Evolutionary conservation across 352 stramenopile species (phyloP).

Genomic region (Globisporangium alternatum): DNA sequence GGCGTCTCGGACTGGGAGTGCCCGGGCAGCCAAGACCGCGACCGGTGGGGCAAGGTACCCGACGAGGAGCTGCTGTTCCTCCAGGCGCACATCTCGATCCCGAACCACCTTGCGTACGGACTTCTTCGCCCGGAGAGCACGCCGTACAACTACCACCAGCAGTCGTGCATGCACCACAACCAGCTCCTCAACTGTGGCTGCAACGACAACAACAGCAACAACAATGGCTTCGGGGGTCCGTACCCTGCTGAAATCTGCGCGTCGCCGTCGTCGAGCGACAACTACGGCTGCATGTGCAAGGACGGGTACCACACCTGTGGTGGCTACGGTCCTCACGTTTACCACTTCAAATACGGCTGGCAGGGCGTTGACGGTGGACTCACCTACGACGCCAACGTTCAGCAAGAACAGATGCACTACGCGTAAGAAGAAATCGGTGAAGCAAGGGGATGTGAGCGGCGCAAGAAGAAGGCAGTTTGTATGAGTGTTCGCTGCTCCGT

Average conservation of each 20-base stretch:
- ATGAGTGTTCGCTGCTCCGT: slow-evolving; percentile 13
- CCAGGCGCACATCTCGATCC: slow-evolving; percentile 60
- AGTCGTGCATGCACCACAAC: slow-evolving; percentile 22
- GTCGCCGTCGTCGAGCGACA: slow-evolving; percentile 64
- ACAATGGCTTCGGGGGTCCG: slow-evolving; percentile 25
- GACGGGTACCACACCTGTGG: slow-evolving; percentile 53
- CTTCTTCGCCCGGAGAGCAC: slow-evolving; percentile 49
- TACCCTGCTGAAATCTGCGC: slow-evolving; percentile 39
- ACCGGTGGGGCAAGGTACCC: slow-evolving; percentile 70
- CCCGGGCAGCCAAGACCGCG: slow-evolving; percentile 42
- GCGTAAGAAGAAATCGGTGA: slow-evolving; percentile 6
- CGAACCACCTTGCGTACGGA: slow-evolving; percentile 56
- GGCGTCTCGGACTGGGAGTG: slow-evolving; percentile 49
- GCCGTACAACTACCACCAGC: slow-evolving; percentile 41
- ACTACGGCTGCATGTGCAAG: slow-evolving; percentile 63
- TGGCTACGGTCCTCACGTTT: slow-evolving; percentile 46
- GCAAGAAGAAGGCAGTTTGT: slow-evolving; percentile 17
- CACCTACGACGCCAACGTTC: slow-evolving; percentile 20
- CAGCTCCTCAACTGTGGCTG: slow-evolving; percentile 18
- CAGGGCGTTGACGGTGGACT: slow-evolving; percentile 49
- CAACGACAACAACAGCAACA: slow-evolving; percentile 19
- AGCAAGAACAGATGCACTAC: slow-evolving; percentile 18
- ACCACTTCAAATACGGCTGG: slow-evolving; percentile 85
- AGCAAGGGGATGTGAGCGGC: neutral
- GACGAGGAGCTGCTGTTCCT: slow-evolving; percentile 70